phyloP scores from a whole-genome alignment of 2,329 filamentous ascomycete genomes.

The Malbranchea cinnamomea region DNA sequence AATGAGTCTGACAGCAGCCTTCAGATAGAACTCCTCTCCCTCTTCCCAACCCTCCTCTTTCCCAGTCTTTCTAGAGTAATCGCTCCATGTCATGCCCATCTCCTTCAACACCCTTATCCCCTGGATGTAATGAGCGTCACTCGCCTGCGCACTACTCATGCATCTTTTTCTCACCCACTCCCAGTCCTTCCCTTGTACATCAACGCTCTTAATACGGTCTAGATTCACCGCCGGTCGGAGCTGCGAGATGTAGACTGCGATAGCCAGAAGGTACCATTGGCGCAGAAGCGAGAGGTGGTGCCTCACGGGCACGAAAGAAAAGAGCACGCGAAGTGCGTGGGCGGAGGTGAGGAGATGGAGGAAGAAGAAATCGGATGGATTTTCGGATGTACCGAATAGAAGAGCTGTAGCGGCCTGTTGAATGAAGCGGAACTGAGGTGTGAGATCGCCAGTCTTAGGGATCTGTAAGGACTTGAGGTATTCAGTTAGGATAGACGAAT shows the following conservation, averaged over 20 bases:
- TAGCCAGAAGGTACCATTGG: conserved; percentile 78
- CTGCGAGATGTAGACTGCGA: conserved; percentile 64
- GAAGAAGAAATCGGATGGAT: conserved; percentile 68
- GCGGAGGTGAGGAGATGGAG: conserved; percentile 71
- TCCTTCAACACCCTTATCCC: conserved; percentile 61
- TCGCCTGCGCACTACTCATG: conserved; percentile 49
- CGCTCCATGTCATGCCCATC: conserved; percentile 37
- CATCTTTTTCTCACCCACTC: conserved; percentile 58
- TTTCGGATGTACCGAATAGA: conserved; percentile 20
- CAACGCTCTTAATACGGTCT: conserved; percentile 44
- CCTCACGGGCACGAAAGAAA: conserved; percentile 59
- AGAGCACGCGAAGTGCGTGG: conserved; percentile 73
- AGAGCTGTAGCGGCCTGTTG: conserved; percentile 39
- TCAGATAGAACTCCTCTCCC: conserved; percentile 31
- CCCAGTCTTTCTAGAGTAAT: too few species aligned
- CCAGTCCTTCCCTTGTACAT: conserved; percentile 58
- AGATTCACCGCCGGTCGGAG: conserved; percentile 43
- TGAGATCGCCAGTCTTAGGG: too few species aligned
- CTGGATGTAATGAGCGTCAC: conserved; percentile 79
- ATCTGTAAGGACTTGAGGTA: too few species aligned
- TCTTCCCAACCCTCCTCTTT: too few species aligned
- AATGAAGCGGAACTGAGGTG: conserved; percentile 59
- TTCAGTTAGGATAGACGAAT: too few species aligned
- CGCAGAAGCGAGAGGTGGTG: conserved; percentile 61
- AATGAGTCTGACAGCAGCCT: conserved; percentile 35